Conservation (phyloP, 768 basidiomycete genomes). For the Pulveroboletus sp. region DNA sequence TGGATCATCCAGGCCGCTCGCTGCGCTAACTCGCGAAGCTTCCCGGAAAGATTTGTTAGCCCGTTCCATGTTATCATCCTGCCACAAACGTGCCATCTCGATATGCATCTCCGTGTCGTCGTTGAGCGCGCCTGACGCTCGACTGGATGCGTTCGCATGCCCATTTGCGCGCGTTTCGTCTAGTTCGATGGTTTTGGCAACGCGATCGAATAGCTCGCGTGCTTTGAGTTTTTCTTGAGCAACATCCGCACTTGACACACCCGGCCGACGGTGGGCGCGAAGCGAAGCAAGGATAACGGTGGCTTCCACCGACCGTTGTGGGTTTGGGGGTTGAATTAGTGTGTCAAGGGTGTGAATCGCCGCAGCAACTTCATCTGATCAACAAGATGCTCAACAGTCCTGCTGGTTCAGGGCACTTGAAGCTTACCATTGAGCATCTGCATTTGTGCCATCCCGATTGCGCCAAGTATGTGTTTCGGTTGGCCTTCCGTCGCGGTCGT, state of each 20-base stretch:
- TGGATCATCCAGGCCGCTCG: slow-evolving; percentile 51
- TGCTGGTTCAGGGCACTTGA: background rate
- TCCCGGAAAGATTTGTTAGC: slow-evolving; percentile 70
- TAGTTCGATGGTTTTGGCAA: slow-evolving; percentile 58
- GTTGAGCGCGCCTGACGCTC: slow-evolving; percentile 49
- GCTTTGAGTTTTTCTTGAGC: slow-evolving; percentile 69
- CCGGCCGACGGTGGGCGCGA: slow-evolving; percentile 77
- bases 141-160: slow-evolving; percentile 27
- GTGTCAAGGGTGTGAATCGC: slow-evolving; percentile 85
- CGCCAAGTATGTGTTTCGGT: slow-evolving; percentile 71
- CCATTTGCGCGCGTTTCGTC: slow-evolving; percentile 54
- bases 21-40: slow-evolving; percentile 62
- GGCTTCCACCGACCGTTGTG: slow-evolving; percentile 73
- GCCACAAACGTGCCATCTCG: slow-evolving; percentile 91
- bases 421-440: slow-evolving; percentile 76
- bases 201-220: slow-evolving; percentile 77
- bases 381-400: slow-evolving; percentile 1
- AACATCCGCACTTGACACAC: slow-evolving; percentile 69
- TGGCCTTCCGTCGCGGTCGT: slow-evolving; percentile 61
- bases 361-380: slow-evolving; percentile 73
- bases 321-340: slow-evolving; percentile 61
- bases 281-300: slow-evolving; percentile 87
- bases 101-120: slow-evolving; percentile 85
- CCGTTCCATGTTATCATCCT: slow-evolving; percentile 71
- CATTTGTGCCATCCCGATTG: slow-evolving; percentile 83